phyloP scores from a whole-genome alignment of 768 basidiomycete genomes.

The Pleurotus tuoliensis region DNA sequence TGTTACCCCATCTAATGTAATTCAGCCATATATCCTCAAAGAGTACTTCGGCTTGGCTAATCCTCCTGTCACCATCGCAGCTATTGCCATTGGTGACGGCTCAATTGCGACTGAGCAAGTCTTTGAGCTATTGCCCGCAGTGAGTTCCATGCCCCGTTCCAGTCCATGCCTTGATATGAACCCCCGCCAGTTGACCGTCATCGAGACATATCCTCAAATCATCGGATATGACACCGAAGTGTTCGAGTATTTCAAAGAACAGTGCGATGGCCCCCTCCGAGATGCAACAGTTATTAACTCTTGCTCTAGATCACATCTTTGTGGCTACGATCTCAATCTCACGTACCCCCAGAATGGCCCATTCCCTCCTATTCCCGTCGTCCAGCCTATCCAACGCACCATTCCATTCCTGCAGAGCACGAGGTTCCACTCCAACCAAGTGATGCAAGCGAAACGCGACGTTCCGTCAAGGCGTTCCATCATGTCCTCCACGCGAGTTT shows the following conservation, averaged over 20 bases:
- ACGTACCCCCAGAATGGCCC: slow-evolving; percentile 7
- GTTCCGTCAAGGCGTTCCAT: not conserved
- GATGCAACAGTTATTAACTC: not conserved
- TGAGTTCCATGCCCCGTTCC: slow-evolving; percentile 24
- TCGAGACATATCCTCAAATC: slow-evolving; percentile 74
- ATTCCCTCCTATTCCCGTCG: not conserved
- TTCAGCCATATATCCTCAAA: slow-evolving; percentile 72
- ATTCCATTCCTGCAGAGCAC: not conserved
- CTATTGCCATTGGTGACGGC: slow-evolving; percentile 71
- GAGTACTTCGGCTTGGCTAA: slow-evolving; percentile 58
- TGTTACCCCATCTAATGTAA: slow-evolving; percentile 1
- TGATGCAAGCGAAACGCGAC: not conserved
- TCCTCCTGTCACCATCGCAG: slow-evolving; percentile 65
- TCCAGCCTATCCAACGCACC: not conserved
- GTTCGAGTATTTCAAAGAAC: slow-evolving; percentile 63
- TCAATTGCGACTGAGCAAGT: slow-evolving; percentile 48
- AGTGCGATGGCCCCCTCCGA: slow-evolving; percentile 38
- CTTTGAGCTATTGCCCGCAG: slow-evolving; percentile 53
- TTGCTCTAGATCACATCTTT: not conserved
- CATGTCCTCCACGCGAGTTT: not conserved
- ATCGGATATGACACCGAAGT: slow-evolving; percentile 69
- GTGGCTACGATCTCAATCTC: slow-evolving; percentile 8
- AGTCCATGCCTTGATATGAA: not conserved
- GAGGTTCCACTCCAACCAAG: not conserved
- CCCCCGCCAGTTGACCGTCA: slow-evolving; percentile 40